Conservation (phyloP, 164 flowering plant genomes). For the Berberis thunbergii region DNA sequence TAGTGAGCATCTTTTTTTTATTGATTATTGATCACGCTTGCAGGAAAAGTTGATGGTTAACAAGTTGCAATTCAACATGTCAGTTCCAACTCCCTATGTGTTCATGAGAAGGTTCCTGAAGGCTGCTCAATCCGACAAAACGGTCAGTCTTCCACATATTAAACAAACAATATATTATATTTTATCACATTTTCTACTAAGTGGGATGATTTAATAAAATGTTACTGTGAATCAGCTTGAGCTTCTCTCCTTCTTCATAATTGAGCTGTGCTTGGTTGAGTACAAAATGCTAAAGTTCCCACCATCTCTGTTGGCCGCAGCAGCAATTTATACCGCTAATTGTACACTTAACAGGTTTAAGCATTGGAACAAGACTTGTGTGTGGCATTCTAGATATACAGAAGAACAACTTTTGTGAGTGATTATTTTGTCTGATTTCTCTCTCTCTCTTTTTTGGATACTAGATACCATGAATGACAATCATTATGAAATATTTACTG, state of each 20-base stretch:
- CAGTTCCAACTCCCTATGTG: slow-evolving; percentile 74
- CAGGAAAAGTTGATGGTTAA: slow-evolving; percentile 76
- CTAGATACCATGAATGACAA: too few species aligned
- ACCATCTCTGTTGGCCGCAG: slow-evolving; percentile 72
- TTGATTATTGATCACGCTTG: slow-evolving; percentile 3
- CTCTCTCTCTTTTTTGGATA: too few species aligned
- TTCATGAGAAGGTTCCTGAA: slow-evolving; percentile 76
- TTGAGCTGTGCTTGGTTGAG: slow-evolving; percentile 69
- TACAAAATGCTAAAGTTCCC: slow-evolving; percentile 64
- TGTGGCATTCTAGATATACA: slow-evolving; percentile 44
- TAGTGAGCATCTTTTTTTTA: background rate
- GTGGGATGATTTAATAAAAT: background rate
- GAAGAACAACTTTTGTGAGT: slow-evolving; percentile 56
- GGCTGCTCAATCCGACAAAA: slow-evolving; percentile 59
- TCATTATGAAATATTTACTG: too few species aligned
- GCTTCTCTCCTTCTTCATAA: slow-evolving; percentile 62
- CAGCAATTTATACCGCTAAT: slow-evolving; percentile 70
- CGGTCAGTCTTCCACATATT: slow-evolving; percentile 23
- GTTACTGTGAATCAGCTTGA: slow-evolving; percentile 39
- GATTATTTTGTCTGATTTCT: background rate
- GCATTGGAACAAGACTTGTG: slow-evolving; percentile 49
- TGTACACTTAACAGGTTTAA: slow-evolving; percentile 34
- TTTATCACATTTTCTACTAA: background rate
- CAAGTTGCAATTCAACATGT: slow-evolving; percentile 58
- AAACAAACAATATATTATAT: too few species aligned